Evolutionary conservation across 768 basidiomycete genomes (phyloP).

Genomic region (Crucibulum laeve): DNA sequence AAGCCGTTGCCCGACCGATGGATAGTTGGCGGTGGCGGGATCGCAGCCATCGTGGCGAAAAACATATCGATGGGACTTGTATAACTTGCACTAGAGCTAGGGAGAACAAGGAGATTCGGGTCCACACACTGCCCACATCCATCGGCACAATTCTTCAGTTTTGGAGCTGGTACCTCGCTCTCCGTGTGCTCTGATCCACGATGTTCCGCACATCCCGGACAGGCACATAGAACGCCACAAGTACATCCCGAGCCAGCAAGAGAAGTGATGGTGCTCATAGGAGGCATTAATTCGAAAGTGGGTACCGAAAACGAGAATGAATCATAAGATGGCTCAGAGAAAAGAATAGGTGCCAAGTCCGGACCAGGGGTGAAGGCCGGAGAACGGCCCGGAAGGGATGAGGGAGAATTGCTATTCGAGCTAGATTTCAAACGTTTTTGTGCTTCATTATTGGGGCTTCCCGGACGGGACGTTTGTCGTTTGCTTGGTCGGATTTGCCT

Average conservation of each 20-base stretch:
- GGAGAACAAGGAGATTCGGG: slow-evolving; percentile 22
- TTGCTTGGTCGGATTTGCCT: slow-evolving; percentile 4
- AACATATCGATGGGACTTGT: slow-evolving; percentile 53
- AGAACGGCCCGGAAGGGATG: slow-evolving; percentile 1
- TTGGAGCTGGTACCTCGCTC: slow-evolving; percentile 18
- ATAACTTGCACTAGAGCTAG: slow-evolving; percentile 8
- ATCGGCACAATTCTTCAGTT: slow-evolving; percentile 40
- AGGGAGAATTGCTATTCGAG: slow-evolving; percentile 1
- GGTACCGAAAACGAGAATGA: slow-evolving; percentile 26
- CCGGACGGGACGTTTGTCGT: slow-evolving; percentile 21
- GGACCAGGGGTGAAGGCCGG: slow-evolving; percentile 21
- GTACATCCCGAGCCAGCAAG: slow-evolving; percentile 69
- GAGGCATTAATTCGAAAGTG: slow-evolving; percentile 55
- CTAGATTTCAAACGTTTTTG: slow-evolving; percentile 28
- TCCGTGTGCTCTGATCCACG: slow-evolving; percentile 48
- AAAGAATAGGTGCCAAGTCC: slow-evolving; percentile 47
- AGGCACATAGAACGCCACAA: slow-evolving; percentile 64
- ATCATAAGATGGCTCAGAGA: slow-evolving; percentile 16
- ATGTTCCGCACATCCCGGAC: slow-evolving; percentile 72
- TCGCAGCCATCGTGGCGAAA: slow-evolving; percentile 57
- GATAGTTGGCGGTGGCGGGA: slow-evolving; percentile 56
- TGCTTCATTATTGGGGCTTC: slow-evolving; percentile 17
- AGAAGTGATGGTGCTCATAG: slow-evolving; percentile 53
- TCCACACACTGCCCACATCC: slow-evolving; percentile 67
- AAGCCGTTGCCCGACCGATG: slow-evolving; percentile 32